Evolutionary conservation across 2,329 filamentous ascomycete species (phyloP).

Genomic region (Gliomastix tumulicola): DNA sequence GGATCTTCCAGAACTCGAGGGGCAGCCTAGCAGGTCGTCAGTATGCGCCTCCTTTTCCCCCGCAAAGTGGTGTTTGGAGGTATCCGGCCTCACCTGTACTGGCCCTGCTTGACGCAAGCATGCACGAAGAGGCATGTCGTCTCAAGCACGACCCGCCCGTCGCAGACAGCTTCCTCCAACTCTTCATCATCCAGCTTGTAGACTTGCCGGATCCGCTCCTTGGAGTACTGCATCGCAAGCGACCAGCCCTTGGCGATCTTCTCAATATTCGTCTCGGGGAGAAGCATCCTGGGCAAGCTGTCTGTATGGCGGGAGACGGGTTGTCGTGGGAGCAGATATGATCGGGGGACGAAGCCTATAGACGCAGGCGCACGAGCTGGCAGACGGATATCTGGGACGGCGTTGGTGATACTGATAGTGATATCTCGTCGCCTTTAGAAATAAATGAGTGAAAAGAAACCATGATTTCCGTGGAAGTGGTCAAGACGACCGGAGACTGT

Average conservation of each 20-base stretch:
- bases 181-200: slow-evolving; percentile 21
- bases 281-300: too few species aligned
- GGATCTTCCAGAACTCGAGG: slow-evolving; percentile 26
- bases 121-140: slow-evolving; percentile 32
- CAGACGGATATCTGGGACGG: too few species aligned
- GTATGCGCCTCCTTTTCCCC: neutral
- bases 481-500: too few species aligned
- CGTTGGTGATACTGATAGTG: too few species aligned
- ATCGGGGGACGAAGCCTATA: too few species aligned
- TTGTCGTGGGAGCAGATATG: too few species aligned
- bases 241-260: slow-evolving; percentile 28
- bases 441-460: too few species aligned
- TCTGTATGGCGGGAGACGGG: too few species aligned
- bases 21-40: slow-evolving; percentile 18
- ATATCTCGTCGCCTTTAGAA: too few species aligned
- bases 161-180: slow-evolving; percentile 19
- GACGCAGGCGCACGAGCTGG: too few species aligned
- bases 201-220: slow-evolving; percentile 22
- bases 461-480: too few species aligned
- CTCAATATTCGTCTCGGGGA: slow-evolving; percentile 21
- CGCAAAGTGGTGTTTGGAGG: neutral
- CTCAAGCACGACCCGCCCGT: slow-evolving; percentile 26
- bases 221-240: slow-evolving; percentile 26
- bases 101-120: slow-evolving; percentile 25
- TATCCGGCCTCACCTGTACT: slow-evolving; percentile 20